phyloP scores from a whole-genome alignment of 2,329 filamentous ascomycete genomes.

The Cordyceps pruinosa region DNA sequence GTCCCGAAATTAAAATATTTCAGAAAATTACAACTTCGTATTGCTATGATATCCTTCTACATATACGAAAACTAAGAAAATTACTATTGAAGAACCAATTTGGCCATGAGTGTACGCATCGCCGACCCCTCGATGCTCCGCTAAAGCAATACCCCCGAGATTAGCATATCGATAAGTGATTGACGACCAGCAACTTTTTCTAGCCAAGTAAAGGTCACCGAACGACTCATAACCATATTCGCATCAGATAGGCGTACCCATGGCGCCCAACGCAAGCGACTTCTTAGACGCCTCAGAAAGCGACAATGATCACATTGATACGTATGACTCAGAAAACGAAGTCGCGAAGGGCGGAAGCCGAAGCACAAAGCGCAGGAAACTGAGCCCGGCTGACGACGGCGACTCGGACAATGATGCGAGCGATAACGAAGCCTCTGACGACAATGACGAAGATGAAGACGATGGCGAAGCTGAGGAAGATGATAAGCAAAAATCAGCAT shows the following conservation, averaged over 20 bases:
- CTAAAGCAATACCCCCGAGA: constrained; percentile 1
- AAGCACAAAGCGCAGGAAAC: constrained; percentile 56
- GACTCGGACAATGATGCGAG: constrained; percentile 22
- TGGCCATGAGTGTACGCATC: not conserved
- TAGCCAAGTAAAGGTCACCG: not conserved
- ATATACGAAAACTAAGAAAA: not conserved
- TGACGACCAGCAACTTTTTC: constrained; percentile 3
- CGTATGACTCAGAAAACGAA: constrained; percentile 64
- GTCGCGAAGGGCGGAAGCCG: constrained; percentile 58
- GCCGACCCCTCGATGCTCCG: not conserved
- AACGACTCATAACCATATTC: not conserved
- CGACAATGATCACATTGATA: constrained; percentile 49
- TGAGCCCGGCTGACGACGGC: constrained; percentile 35
- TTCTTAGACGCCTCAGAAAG: constrained; percentile 58
- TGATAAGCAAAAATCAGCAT: constrained; percentile 11
- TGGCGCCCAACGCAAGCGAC: constrained; percentile 65
- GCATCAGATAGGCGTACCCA: constrained; percentile 24
- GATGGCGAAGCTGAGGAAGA: constrained; percentile 19
- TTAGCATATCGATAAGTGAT: constrained; percentile 9
- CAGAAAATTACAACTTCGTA: not conserved
- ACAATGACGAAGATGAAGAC: constrained; percentile 15
- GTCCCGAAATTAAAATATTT: not conserved
- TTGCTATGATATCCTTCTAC: not conserved
- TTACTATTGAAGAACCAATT: not conserved
- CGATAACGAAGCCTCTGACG: constrained; percentile 19